A percentile compares a stretch with the other conserved stretches of the same genome.
Conservation (phyloP, 2,329 filamentous ascomycete genomes). For the Lasiodiplodia citricola region DNA sequence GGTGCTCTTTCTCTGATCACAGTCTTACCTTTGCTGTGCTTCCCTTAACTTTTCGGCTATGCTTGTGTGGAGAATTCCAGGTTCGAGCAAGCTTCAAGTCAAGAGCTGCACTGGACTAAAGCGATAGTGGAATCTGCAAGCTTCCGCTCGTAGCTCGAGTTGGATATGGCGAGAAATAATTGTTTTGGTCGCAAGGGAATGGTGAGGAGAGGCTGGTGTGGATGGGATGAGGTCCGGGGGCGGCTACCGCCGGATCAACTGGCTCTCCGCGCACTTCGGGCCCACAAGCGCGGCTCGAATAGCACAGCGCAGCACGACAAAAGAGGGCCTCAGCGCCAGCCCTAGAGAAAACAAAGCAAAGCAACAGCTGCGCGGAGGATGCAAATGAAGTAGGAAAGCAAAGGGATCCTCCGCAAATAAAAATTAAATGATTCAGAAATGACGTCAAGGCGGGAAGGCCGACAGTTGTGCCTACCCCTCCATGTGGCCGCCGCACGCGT, state of each 20-base stretch:
- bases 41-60: not conserved
- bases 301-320: not conserved
- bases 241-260: slow-evolving; percentile 8
- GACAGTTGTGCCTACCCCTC: not conserved
- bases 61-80: not conserved
- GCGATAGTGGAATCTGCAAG: not conserved
- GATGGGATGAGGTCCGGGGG: not conserved
- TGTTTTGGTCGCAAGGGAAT: not conserved
- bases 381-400: not conserved
- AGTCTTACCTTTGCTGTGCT: not conserved
- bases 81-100: not conserved
- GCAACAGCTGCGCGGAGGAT: not conserved
- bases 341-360: not conserved
- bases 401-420: not conserved
- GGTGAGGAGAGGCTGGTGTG: not conserved
- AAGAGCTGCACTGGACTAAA: not conserved
- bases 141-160: not conserved
- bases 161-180: not conserved
- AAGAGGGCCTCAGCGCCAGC: not conserved
- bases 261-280: slow-evolving; percentile 4
- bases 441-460: slow-evolving; percentile 11
- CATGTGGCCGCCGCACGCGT: not conserved
- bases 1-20: not conserved
- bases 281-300: not conserved
- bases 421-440: not conserved